Base-by-base conservation (phyloP, 179 eudicot species). In the Drosera spatulata region DNA sequence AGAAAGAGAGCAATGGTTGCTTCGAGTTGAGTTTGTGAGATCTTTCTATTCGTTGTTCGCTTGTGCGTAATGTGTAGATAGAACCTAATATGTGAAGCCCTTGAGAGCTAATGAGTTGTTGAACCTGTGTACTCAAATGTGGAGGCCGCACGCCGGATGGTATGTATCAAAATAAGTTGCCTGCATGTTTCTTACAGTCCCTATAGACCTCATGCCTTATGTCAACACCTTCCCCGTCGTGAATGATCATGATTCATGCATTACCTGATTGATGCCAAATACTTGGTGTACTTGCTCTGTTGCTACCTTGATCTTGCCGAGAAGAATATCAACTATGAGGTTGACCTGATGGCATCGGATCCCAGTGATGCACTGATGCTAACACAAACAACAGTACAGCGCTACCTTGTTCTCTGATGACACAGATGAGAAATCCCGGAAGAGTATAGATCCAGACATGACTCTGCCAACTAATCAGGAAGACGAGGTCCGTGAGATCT, bases 51-150 rank as follows among this genome's bases (percentile, higher is more conserved):
- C 33, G 33, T 22, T 22, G n/a, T n/a, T n/a, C n/a, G n/a, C n/a
- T n/a, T n/a, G n/a, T 22, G 33, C 33, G 33, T 22, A 22, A 22
- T 22, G 33, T 22, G 33, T 22, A 22, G 33, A 22, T 22, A 22
- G 33, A 22, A 22, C 33, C 33, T 22, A 22, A 22, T 22, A 22
- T 22, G 97, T 93, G 62, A 93, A 93, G 82, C 99, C 99, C 15
- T 75, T 93, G 68, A 88, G 97, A 61, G 86, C 94, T n/a, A 93
- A 93, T 71, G 99, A 93, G 77, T 71, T 93, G 47, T 68, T 93
- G 69, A 93, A 89, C 68, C 79, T 93, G 77, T 93, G 99, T 97
- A 93, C 99, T 53, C 99, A 93, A 74, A 89, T 93, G 99, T 93
- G 96, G 99, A 79, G 95, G 68, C 75, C 93, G 64, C 62, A 96